These are phyloP conservation scores for Apiospora rasikravindrae DNA, from an alignment of 2,329 filamentous ascomycete genomes.

Conservation along the genomic window DNA sequence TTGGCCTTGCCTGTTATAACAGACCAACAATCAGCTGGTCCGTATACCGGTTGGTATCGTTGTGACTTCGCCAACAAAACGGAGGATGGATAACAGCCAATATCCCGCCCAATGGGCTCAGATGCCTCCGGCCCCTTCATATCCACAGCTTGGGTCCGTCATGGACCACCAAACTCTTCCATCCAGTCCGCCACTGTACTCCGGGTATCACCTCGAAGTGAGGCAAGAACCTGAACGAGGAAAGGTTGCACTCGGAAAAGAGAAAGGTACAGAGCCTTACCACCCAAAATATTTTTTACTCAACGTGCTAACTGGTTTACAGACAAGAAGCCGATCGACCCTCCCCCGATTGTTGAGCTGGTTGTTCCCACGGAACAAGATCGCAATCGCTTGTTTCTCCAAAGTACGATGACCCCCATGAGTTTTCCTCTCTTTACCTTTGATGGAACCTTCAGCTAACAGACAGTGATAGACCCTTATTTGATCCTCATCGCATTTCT, in stretches of 20 bases:
- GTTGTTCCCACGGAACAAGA: conserved; percentile 53
- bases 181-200: conserved; percentile 11
- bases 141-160: neutral
- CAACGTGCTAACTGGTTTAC: conserved; percentile 22
- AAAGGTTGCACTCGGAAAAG: conserved; percentile 22
- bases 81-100: conserved; percentile 9
- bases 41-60: neutral
- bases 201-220: conserved; percentile 2
- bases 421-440: neutral
- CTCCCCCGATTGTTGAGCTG: conserved; percentile 83
- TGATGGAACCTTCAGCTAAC: neutral
- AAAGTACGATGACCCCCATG: conserved; percentile 56
- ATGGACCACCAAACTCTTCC: conserved; percentile 5
- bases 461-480: conserved; percentile 34
- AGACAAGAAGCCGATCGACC: conserved; percentile 88
- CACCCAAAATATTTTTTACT: neutral
- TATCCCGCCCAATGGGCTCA: conserved; percentile 1
- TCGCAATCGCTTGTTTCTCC: conserved; percentile 53
- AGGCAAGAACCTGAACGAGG: conserved; percentile 21
- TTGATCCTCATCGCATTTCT: conserved; percentile 33
- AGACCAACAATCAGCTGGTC: neutral
- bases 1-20: neutral
- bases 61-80: neutral
- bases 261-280: conserved; percentile 16
- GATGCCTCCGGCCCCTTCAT: neutral